Evolutionary conservation across 2,329 filamentous ascomycete species (phyloP).

Genomic region (Ophiostoma sp.): DNA sequence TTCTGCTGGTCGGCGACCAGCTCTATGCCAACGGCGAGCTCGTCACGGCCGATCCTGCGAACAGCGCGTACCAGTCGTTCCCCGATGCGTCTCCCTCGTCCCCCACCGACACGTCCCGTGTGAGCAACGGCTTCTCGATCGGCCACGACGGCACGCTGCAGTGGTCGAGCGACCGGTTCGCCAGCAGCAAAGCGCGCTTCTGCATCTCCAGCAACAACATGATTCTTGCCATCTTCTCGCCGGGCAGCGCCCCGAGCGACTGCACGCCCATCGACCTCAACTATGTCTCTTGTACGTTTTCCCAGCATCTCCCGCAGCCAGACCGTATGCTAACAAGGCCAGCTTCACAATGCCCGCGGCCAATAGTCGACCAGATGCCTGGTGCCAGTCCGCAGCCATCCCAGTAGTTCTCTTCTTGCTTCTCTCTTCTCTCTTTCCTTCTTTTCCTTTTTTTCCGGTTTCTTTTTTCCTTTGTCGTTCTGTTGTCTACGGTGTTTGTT

Average conservation of each 20-base stretch:
- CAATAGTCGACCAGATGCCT: neutral
- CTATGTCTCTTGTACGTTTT: neutral
- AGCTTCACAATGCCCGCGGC: slow-evolving; percentile 7
- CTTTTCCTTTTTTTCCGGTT: neutral
- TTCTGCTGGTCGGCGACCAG: slow-evolving; percentile 3
- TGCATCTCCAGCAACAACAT: slow-evolving; percentile 10
- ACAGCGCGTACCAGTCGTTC: neutral
- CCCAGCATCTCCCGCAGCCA: neutral
- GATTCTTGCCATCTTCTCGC: slow-evolving; percentile 1
- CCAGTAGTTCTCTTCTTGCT: neutral
- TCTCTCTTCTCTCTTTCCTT: neutral
- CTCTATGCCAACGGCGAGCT: slow-evolving; percentile 8
- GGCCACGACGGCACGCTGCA: slow-evolving; percentile 12
- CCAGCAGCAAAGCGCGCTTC: slow-evolving; percentile 5
- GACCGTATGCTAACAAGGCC: neutral
- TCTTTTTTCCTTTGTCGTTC: neutral
- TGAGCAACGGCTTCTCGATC: slow-evolving; percentile 8
- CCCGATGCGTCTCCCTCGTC: neutral
- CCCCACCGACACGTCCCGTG: neutral
- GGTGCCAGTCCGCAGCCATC: neutral
- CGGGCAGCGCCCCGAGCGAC: slow-evolving; percentile 9
- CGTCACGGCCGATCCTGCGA: neutral
- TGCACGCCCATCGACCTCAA: slow-evolving; percentile 1
- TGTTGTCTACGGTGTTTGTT: neutral
- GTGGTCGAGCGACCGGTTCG: slow-evolving; percentile 8